A percentile compares a stretch with the other conserved stretches of the same genome.
Conservation (phyloP, 441 rosid species). For the Syzygium malaccense region DNA sequence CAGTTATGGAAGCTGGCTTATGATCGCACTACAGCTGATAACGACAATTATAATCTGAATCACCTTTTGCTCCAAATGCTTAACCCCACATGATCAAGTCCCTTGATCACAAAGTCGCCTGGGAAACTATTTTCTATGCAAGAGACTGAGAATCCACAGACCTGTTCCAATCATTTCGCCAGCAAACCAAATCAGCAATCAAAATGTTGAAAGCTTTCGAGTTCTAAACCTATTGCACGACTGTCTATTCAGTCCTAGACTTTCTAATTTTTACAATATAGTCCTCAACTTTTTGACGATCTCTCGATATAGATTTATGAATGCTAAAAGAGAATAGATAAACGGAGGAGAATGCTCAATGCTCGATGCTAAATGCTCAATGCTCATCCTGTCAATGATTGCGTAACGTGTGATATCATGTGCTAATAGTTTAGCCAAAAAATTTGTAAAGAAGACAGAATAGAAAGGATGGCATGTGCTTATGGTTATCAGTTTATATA, state of each 20-base stretch:
- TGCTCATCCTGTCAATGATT: background rate
- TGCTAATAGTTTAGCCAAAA: background rate
- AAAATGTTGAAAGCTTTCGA: too few species aligned
- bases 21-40: background rate
- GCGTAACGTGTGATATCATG: background rate
- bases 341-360: background rate
- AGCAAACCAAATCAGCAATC: background rate
- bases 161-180: background rate
- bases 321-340: background rate
- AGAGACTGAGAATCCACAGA: background rate
- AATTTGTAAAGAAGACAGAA: background rate
- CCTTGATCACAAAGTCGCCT: background rate
- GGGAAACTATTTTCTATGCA: background rate
- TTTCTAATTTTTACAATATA: background rate
- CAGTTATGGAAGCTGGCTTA: background rate
- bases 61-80: background rate
- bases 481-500: background rate
- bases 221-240: too few species aligned
- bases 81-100: background rate
- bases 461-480: background rate
- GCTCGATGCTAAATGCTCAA: background rate
- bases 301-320: background rate
- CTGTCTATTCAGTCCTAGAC: too few species aligned
- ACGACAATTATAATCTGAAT: background rate
- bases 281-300: background rate